phyloP scores from a whole-genome alignment of 2,329 filamentous ascomycete species.

The Rachicladosporium sp. region DNA sequence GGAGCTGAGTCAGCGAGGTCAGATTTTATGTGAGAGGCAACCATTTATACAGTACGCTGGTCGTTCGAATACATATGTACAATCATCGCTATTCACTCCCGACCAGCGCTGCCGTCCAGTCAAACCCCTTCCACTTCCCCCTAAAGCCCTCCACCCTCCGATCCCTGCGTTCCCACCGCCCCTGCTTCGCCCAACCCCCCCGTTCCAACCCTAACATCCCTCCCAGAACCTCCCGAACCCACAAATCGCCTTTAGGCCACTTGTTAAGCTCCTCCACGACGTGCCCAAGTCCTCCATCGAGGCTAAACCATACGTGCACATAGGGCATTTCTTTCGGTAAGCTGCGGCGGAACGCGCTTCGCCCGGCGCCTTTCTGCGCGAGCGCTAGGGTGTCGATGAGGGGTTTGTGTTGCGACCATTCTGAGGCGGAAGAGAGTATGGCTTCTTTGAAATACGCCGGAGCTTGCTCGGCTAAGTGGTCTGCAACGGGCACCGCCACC shows the following conservation, averaged over 20 bases:
- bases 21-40: too few species aligned
- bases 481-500: constrained; percentile 75
- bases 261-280: constrained; percentile 73
- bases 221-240: constrained; percentile 81
- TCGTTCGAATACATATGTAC: too few species aligned
- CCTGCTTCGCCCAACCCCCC: constrained; percentile 80
- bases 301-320: constrained; percentile 90
- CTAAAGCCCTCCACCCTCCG: constrained; percentile 62
- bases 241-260: constrained; percentile 87
- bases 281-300: constrained; percentile 87
- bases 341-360: constrained; percentile 65
- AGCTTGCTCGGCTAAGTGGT: constrained; percentile 78
- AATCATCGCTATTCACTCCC: constrained; percentile 20
- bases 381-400: constrained; percentile 72
- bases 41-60: too few species aligned
- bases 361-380: constrained; percentile 55
- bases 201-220: constrained; percentile 79
- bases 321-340: constrained; percentile 96
- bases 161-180: constrained; percentile 63
- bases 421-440: constrained; percentile 73
- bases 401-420: constrained; percentile 93
- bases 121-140: constrained; percentile 82
- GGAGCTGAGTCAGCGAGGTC: too few species aligned
- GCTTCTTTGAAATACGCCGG: constrained; percentile 94
- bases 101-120: constrained; percentile 61